Evolutionary conservation across 345 rosid genomes (phyloP).

Genomic region (Eucalyptus cloeziana): DNA sequence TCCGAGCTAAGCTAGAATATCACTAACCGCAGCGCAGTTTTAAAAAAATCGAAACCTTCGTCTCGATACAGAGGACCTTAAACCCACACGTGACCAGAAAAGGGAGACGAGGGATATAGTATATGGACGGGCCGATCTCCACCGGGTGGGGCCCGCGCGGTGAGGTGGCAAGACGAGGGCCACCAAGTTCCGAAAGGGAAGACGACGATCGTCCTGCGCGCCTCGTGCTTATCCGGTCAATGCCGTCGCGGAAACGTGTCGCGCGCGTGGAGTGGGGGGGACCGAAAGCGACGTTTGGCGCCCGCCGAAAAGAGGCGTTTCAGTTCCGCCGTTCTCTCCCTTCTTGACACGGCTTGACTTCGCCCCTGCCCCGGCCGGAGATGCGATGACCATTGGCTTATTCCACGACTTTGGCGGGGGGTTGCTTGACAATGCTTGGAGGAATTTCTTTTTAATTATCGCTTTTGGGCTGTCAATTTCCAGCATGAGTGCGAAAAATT

Average conservation of each 20-base stretch:
- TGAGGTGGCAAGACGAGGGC: conserved; percentile 33
- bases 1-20: not conserved
- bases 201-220: not conserved
- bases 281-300: not conserved
- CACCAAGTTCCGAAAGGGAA: not conserved
- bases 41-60: not conserved
- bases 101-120: rapidly evolving
- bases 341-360: not conserved
- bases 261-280: not conserved
- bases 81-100: not conserved
- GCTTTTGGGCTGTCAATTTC: not conserved
- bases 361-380: not conserved
- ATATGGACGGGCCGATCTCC: not conserved
- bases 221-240: conserved; percentile 8
- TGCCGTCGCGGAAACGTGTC: not conserved
- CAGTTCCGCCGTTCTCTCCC: not conserved
- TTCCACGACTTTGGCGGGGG: not conserved
- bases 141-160: not conserved
- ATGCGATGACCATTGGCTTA: not conserved
- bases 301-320: not conserved
- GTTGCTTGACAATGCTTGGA: too few species aligned
- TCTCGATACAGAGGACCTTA: not conserved
- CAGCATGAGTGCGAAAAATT: rapidly evolving
- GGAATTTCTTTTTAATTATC: not conserved
- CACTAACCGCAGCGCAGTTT: not conserved